Evolutionary conservation across 495 filamentous ascomycete species (phyloP).

Genomic region (Apodospora peruviana): DNA sequence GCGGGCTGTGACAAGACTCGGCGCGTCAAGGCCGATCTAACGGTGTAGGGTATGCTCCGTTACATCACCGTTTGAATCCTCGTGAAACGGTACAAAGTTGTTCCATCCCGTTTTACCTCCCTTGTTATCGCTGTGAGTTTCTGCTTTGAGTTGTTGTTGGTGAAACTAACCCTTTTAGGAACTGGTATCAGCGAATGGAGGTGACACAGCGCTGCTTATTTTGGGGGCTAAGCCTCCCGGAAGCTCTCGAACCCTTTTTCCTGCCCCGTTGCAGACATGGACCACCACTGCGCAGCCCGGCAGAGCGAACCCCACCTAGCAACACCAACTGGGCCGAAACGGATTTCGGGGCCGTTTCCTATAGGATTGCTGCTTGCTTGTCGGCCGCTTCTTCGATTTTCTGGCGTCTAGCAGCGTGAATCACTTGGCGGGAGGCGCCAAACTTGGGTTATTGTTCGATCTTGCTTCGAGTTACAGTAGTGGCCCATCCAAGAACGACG

Average conservation of each 20-base stretch:
- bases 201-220: not conserved
- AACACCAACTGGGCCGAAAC: not conserved
- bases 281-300: not conserved
- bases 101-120: not conserved
- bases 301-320: not conserved
- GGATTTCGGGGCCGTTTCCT: not conserved
- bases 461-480: too few species aligned
- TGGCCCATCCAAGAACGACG: too few species aligned
- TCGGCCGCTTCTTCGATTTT: too few species aligned
- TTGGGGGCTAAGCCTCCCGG: constrained; percentile 2
- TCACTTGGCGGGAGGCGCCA: too few species aligned
- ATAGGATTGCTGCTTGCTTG: not conserved
- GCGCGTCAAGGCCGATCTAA: not conserved
- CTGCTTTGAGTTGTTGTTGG: not conserved
- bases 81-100: not conserved
- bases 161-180: not conserved
- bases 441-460: too few species aligned
- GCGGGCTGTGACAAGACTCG: not conserved
- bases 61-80: not conserved
- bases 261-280: not conserved
- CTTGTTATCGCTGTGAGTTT: not conserved
- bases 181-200: not conserved
- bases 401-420: too few species aligned
- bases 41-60: not conserved
- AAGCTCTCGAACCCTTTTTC: not conserved